Base-by-base conservation (phyloP, 1,284 basidiomycete genomes). In the Caloboletus inedulis region DNA sequence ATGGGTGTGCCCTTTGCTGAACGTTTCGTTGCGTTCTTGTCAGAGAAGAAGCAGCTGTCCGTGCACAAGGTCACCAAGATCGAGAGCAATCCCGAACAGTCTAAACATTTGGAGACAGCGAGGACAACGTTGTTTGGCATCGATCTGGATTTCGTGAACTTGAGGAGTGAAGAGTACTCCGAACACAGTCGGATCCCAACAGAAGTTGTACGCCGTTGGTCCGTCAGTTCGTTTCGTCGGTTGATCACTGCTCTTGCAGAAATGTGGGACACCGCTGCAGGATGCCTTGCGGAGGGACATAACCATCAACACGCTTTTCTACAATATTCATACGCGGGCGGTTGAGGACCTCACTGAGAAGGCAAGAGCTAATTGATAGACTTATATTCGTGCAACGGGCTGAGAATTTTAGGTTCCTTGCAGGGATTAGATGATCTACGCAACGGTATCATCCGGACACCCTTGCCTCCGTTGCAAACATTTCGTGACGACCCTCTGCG, bases 81-180 rank as follows among this genome's bases (percentile, higher is more conserved):
- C 53, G 92, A 91, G 49, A 88, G 89, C 56, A 98, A 99, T 64
- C 96, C 97, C 0, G 93, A 96, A 43, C 97, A 99, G 74, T 96
- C 92, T 51, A 99, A 99, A 70, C 97, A 98, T 72, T 79, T 99
- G 33, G 96, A 99, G 72, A 98, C 97, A 0, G 96, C 94, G 0
- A 89, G 89, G n/a, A 89, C 94, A 30, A 84, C 81, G 30, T 76
- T 99, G 25, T 77, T 94, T 45, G 94, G 84, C 3, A 74, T 92
- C 43, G 91, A 94, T 53, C 77, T 99, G 48, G 97, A 99, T 70
- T 89, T 98, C 63, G 97, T 99, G 12, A 98, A 98, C 65, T 75
- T 99, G 43, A 77, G 97, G 53, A 91, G 87, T 56, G 97, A 98
- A 70, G 93, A 90, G 59, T 99, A 99, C 71, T 84, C 92, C 0